A percentile compares a stretch with the other conserved stretches of the same genome.
phyloP scores from a whole-genome alignment of 2,329 filamentous ascomycete genomes.

The Aspergillus sp. region DNA sequence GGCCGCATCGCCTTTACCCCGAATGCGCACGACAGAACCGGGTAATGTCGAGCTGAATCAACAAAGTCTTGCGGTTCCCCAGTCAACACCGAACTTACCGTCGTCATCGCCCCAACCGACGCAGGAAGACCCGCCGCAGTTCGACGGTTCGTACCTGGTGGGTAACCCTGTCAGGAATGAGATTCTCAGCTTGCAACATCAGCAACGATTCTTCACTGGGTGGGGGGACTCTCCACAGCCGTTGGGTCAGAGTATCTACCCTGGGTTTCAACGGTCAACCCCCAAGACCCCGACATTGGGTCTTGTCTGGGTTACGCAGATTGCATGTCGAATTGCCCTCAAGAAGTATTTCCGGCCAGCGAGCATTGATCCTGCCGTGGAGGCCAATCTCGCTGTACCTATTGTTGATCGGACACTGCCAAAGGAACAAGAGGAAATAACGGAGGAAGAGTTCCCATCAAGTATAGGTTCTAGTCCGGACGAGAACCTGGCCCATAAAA shows the following conservation, averaged over 20 bases:
- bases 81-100: constrained; percentile 26
- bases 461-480: background rate
- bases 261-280: constrained; percentile 33
- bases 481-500: background rate
- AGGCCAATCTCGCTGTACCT: background rate
- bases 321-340: constrained; percentile 77
- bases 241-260: constrained; percentile 15
- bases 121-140: constrained; percentile 26
- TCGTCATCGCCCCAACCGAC: constrained; percentile 29
- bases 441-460: background rate
- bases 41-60: constrained; percentile 18
- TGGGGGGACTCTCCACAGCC: constrained; percentile 70
- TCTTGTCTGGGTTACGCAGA: constrained; percentile 87
- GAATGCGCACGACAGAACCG: constrained; percentile 11
- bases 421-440: background rate
- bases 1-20: constrained; percentile 22
- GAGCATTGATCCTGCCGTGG: constrained; percentile 1
- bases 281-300: constrained; percentile 82
- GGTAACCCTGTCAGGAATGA: constrained; percentile 42
- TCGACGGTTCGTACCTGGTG: constrained; percentile 39
- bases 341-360: constrained; percentile 65
- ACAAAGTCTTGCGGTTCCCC: constrained; percentile 15
- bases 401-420: too few species aligned
- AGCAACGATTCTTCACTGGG: constrained; percentile 92
- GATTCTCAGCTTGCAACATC: constrained; percentile 76